Conservation (phyloP, 2,329 filamentous ascomycete genomes). For the Bipolaris sorokiniana region DNA sequence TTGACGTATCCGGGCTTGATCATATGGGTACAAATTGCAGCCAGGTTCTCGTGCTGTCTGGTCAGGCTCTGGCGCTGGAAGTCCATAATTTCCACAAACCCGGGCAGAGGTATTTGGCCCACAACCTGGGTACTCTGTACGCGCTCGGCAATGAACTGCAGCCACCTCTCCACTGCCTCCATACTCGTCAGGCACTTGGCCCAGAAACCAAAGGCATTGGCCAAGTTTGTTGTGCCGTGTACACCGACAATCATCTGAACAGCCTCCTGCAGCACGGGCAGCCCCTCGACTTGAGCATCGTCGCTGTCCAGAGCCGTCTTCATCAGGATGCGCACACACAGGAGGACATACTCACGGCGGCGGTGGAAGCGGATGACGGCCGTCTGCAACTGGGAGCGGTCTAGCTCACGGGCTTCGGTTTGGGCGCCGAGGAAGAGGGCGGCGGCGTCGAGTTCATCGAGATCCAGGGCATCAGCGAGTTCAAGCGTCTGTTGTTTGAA, state of each 20-base stretch:
- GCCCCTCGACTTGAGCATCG: slow-evolving; percentile 31
- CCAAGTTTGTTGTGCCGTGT: slow-evolving; percentile 58
- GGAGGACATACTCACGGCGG: slow-evolving; percentile 79
- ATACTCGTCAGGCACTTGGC: slow-evolving; percentile 78
- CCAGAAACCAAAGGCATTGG: slow-evolving; percentile 68
- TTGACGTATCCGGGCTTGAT: slow-evolving; percentile 76
- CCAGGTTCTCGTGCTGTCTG: slow-evolving; percentile 87
- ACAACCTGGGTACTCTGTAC: slow-evolving; percentile 77
- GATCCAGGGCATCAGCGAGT: slow-evolving; percentile 83
- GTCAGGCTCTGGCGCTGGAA: slow-evolving; percentile 80
- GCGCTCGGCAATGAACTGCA: slow-evolving; percentile 77
- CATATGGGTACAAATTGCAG: slow-evolving; percentile 78
- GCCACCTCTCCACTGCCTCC: slow-evolving; percentile 75
- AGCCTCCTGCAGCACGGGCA: slow-evolving; percentile 34
- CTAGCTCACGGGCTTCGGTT: slow-evolving; percentile 70
- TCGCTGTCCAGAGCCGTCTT: slow-evolving; percentile 64
- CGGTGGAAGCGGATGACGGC: slow-evolving; percentile 89
- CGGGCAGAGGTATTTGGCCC: slow-evolving; percentile 67
- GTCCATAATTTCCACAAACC: slow-evolving; percentile 77
- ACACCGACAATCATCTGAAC: slow-evolving; percentile 58
- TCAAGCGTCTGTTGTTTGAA: slow-evolving; percentile 84
- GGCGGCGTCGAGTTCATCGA: slow-evolving; percentile 88
- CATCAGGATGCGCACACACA: slow-evolving; percentile 81
- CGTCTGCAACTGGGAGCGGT: slow-evolving; percentile 75
- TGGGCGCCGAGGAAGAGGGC: slow-evolving; percentile 76